Evolutionary conservation across 179 eudicot genomes (phyloP).

Genomic region (Corrigiola litoralis): DNA sequence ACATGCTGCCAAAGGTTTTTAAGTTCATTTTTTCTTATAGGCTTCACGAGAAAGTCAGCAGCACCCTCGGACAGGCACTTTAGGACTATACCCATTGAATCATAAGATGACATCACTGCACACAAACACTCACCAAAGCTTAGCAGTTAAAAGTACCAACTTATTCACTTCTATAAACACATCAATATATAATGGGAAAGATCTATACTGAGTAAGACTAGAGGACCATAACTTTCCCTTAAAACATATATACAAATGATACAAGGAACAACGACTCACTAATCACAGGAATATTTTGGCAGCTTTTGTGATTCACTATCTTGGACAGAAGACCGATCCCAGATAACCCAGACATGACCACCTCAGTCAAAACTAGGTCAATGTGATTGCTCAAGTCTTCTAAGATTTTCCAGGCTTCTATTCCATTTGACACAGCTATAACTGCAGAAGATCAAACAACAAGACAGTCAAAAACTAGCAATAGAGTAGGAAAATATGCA

Average conservation of each 20-base stretch:
- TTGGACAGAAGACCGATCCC: constrained; percentile 42
- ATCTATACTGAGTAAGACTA: background rate
- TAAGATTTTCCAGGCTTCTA: constrained; percentile 42
- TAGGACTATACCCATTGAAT: constrained; percentile 83
- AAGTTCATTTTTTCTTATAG: constrained; percentile 90
- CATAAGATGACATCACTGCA: constrained; percentile 77
- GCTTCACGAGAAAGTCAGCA: constrained; percentile 87
- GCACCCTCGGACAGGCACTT: constrained; percentile 94
- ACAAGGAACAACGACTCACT: constrained; percentile 30
- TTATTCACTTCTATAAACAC: background rate
- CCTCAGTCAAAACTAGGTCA: constrained; percentile 41
- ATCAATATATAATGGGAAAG: background rate
- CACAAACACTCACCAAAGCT: constrained; percentile 25
- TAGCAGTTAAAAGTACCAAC: constrained; percentile 26
- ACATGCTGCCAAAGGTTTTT: constrained; percentile 97
- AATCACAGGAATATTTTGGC: constrained; percentile 37
- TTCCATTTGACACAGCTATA: constrained; percentile 35
- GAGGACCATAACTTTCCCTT: background rate
- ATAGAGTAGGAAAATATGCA: background rate
- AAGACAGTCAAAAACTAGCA: background rate
- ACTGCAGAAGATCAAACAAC: constrained; percentile 27
- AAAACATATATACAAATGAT: background rate
- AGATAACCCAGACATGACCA: constrained; percentile 38
- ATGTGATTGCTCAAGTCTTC: constrained; percentile 34
- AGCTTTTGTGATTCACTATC: constrained; percentile 41